These are phyloP conservation scores for Solanum peruvianum DNA, from an alignment of 257 asterid species.

Conservation along the genomic window DNA sequence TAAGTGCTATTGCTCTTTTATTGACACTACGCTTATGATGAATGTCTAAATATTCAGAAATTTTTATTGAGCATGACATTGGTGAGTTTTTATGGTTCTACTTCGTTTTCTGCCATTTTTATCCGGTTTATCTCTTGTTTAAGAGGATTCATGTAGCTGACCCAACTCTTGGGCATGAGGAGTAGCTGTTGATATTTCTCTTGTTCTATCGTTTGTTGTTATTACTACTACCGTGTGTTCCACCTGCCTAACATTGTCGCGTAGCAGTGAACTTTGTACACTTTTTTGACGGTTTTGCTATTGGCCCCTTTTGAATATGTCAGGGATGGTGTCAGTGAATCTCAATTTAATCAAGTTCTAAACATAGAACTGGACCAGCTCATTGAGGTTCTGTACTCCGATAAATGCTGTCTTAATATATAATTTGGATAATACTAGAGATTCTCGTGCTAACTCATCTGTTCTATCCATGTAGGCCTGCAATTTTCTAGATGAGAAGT, in stretches of 20 bases:
- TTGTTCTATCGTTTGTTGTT: neutral
- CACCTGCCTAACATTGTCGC: neutral
- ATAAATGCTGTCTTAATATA: neutral
- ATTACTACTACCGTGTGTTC: neutral
- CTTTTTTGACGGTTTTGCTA: neutral
- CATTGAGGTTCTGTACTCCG: slow-evolving; percentile 45
- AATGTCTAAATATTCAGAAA: neutral
- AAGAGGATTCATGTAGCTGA: neutral
- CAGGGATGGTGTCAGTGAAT: slow-evolving; percentile 92
- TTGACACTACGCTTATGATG: neutral
- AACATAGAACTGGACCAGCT: slow-evolving; percentile 71
- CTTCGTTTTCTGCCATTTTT: neutral
- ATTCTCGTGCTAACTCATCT: neutral
- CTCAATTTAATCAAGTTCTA: slow-evolving; percentile 79
- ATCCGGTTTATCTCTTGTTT: neutral
- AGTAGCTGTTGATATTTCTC: neutral
- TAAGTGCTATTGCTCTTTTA: neutral
- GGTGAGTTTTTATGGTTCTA: neutral
- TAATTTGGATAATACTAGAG: neutral
- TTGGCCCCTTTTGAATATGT: neutral
- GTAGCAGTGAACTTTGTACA: neutral
- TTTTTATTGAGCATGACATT: neutral
- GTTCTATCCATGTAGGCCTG: slow-evolving; percentile 52
- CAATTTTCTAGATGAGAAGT: slow-evolving; percentile 64
- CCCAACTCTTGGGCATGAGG: neutral